These are phyloP conservation scores for Candida pseudofarinosa DNA, from an alignment of 805 yeast species.

Conservation along the genomic window DNA sequence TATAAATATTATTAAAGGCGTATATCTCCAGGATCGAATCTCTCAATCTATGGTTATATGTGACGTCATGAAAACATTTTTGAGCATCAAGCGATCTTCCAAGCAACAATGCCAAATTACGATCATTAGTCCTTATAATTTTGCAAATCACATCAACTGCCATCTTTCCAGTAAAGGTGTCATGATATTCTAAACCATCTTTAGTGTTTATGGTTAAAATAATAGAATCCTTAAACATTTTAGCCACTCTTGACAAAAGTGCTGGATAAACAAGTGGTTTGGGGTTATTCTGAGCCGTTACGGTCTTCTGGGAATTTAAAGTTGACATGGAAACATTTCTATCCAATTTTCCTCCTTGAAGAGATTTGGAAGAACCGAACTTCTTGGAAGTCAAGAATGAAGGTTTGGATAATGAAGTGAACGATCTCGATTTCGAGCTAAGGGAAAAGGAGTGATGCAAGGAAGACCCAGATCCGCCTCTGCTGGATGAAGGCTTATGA, in stretches of 20 bases:
- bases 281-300: slow-evolving; percentile 42
- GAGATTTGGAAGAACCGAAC: slow-evolving; percentile 30
- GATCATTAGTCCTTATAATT: slow-evolving; percentile 83
- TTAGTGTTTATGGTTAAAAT: slow-evolving; percentile 75
- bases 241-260: slow-evolving; percentile 77
- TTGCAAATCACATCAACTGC: slow-evolving; percentile 89
- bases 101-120: slow-evolving; percentile 81
- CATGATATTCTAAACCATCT: slow-evolving; percentile 87
- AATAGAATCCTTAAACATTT: slow-evolving; percentile 64
- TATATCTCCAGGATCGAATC: slow-evolving; percentile 87
- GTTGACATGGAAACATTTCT: slow-evolving; percentile 27
- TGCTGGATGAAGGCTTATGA: slow-evolving; percentile 14
- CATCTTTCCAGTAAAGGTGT: slow-evolving; percentile 88
- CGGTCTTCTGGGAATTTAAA: slow-evolving; percentile 37
- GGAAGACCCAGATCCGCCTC: slow-evolving; percentile 15
- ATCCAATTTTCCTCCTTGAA: slow-evolving; percentile 23
- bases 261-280: slow-evolving; percentile 88
- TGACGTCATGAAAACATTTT: slow-evolving; percentile 89
- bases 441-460: slow-evolving; percentile 33
- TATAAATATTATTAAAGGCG: slow-evolving; percentile 63
- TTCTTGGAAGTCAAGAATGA: slow-evolving; percentile 41
- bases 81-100: slow-evolving; percentile 95
- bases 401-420: slow-evolving; percentile 37
- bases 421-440: slow-evolving; percentile 38
- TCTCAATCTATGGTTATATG: slow-evolving; percentile 87